Evolutionary conservation across 331 rosid species (phyloP).

Genomic region (Cydonia oblonga): DNA sequence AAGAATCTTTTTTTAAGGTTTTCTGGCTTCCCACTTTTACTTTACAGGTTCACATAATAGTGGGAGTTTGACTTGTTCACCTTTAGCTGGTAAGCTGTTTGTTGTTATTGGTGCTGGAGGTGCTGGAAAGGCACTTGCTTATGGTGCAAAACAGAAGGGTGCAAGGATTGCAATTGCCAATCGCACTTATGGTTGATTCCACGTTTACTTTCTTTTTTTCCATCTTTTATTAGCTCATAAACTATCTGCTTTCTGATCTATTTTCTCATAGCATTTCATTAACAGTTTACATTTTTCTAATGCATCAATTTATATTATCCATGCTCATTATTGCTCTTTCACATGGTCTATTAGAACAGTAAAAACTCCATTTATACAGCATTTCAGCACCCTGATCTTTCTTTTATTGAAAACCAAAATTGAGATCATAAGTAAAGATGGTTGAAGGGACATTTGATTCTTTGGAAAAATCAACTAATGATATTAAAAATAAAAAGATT

Average conservation of each 20-base stretch:
- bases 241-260: neutral
- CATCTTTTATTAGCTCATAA: neutral
- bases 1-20: neutral
- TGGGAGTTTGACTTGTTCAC: constrained; percentile 36
- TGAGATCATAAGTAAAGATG: neutral
- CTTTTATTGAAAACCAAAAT: neutral
- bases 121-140: constrained; percentile 92
- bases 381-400: neutral
- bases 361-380: neutral
- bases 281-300: neutral
- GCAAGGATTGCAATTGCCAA: constrained; percentile 85
- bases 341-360: neutral
- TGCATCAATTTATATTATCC: neutral
- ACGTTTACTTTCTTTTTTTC: constrained; percentile 3
- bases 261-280: neutral
- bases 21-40: constrained; percentile 3
- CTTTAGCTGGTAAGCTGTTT: constrained; percentile 76
- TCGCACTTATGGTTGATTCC: constrained; percentile 66
- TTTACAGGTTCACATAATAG: constrained; percentile 34
- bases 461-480: neutral
- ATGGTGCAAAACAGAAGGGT: constrained; percentile 90
- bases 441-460: neutral
- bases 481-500: neutral
- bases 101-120: constrained; percentile 98
- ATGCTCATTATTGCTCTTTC: neutral